Evolutionary conservation across 2,329 filamentous ascomycete species (phyloP), one percentile per base, ranked within the genome.

Genomic region (Trichoderma sp.): DNA sequence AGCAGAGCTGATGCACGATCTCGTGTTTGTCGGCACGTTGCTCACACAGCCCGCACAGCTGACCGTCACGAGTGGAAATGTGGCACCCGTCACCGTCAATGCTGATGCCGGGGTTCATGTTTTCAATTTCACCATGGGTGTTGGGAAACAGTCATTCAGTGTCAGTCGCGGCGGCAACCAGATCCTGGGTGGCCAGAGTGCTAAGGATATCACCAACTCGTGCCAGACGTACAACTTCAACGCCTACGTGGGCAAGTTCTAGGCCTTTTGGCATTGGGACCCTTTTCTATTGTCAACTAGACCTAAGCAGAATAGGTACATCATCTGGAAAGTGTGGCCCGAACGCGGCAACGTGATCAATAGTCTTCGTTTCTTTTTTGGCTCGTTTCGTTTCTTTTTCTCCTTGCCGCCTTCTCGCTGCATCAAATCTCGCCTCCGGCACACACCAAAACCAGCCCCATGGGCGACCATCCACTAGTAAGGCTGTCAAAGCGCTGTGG

Each of bases 71-170:
- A 74, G 72, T 49, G 72, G 71, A 35, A 68, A 57, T 35, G 66
- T 64, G 13, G 33, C 37, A 19, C 69, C 72, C n/a, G 64, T 71
- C 5, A 73, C 71, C 3, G 62, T 72, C 8, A 49, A 58, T 24
- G 72, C 69, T n/a, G 65, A 70, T 33, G 70, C 72, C n/a, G 73
- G 72, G 8, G 69, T 73, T 6, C 66, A 71, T 53, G 72, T 71
- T 7, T 70, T 69, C 59, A 73, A 73, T 58, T 72, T 74, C n/a
- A 72, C 73, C 31, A 73, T 74, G 73, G 73, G 72, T 7, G 33
- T 71, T 24, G 73, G 73, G 21, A 56, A 59, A 29, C 73, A 74
- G 40, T 61, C 72, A 7, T 74, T 74, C 66, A 62, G 43, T 5
- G 52, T 74, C 21, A 61, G 53, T 5, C 68, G 72, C 24, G 61